These are phyloP conservation scores for Colletotrichum tropicale DNA, from an alignment of 2,329 filamentous ascomycete species.

Conservation along the genomic window DNA sequence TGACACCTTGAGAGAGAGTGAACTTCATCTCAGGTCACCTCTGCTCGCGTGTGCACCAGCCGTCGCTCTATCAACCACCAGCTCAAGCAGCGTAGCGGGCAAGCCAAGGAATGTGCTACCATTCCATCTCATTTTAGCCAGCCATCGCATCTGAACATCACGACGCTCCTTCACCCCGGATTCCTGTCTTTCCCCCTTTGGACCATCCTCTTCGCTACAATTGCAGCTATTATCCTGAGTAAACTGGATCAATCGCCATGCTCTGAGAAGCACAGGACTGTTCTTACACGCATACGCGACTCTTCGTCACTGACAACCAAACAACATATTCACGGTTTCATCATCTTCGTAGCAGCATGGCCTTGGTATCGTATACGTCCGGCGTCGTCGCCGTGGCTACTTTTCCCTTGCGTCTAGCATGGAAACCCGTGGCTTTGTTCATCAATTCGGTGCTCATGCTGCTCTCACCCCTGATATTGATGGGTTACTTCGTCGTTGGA, in stretches of 20 bases:
- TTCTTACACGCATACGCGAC: not conserved
- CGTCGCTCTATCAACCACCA: not conserved
- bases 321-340: not conserved
- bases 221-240: not conserved
- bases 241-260: not conserved
- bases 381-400: constrained; percentile 22
- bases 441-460: constrained; percentile 31
- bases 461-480: constrained; percentile 40
- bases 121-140: not conserved
- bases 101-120: not conserved
- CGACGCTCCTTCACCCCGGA: not conserved
- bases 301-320: not conserved
- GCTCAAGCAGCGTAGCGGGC: not conserved
- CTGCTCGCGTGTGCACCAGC: not conserved
- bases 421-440: constrained; percentile 29
- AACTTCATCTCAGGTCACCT: not conserved
- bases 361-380: constrained; percentile 1
- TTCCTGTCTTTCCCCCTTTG: not conserved
- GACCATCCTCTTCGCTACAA: not conserved
- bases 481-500: constrained; percentile 32
- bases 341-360: not conserved
- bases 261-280: not conserved
- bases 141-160: not conserved
- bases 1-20: not conserved
- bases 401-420: constrained; percentile 34